These are phyloP conservation scores for Colletotrichum sansevieriae DNA, from an alignment of 2,329 filamentous ascomycete species.

Conservation along the genomic window DNA sequence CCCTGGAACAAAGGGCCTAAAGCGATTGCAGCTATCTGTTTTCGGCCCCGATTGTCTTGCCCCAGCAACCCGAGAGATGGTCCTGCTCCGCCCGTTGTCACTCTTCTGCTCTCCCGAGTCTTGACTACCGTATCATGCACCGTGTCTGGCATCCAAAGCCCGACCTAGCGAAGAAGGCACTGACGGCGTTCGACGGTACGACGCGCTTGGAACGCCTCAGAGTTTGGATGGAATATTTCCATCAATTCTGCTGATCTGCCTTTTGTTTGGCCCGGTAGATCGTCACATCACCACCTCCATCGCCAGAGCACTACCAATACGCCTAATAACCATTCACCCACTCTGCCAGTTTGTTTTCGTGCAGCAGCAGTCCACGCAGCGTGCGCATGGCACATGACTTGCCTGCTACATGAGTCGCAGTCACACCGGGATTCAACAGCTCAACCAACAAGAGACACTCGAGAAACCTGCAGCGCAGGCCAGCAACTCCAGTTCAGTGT, in stretches of 20 bases:
- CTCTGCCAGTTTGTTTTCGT: background rate
- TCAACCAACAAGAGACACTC: background rate
- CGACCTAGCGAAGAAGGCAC: background rate
- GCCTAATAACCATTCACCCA: background rate
- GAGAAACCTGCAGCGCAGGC: background rate
- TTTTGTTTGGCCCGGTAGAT: background rate
- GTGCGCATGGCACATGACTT: conserved; percentile 1
- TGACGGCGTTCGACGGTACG: conserved; percentile 1
- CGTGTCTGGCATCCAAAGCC: too few species aligned
- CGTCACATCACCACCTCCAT: background rate
- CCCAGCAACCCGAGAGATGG: background rate
- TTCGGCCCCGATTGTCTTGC: conserved; percentile 17
- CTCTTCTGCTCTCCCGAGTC: background rate
- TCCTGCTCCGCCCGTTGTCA: background rate
- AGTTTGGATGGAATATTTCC: conserved; percentile 1
- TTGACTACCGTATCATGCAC: too few species aligned
- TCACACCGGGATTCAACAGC: background rate
- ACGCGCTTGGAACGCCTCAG: conserved; percentile 11
- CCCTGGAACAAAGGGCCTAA: conserved; percentile 12
- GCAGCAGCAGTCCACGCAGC: background rate
- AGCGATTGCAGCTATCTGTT: conserved; percentile 9
- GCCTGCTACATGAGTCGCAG: background rate
- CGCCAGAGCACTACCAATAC: background rate
- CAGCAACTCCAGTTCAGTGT: background rate
- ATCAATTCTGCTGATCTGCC: conserved; percentile 1